phyloP scores from a whole-genome alignment of 2,329 filamentous ascomycete genomes.

The Fusarium temperatum region DNA sequence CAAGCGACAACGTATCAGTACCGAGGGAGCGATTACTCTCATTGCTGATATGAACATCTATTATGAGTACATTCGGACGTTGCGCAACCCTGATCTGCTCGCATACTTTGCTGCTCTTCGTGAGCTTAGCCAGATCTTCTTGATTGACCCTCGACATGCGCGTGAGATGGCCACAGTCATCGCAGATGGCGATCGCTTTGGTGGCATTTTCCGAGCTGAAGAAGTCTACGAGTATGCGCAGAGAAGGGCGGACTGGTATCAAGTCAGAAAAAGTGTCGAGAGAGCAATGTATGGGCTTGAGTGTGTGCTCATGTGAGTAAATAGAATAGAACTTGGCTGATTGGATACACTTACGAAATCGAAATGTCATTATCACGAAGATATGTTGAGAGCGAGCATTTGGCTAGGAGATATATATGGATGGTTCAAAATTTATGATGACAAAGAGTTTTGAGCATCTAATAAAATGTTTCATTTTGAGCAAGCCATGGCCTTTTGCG shows the following conservation, averaged over 20 bases:
- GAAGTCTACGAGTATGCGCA: slow-evolving; percentile 99
- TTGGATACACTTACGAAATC: slow-evolving; percentile 18
- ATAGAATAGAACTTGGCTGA: neutral
- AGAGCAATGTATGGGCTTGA: slow-evolving; percentile 97
- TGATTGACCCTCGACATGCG: slow-evolving; percentile 84
- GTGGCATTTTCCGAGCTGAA: slow-evolving; percentile 91
- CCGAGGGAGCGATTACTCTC: slow-evolving; percentile 87
- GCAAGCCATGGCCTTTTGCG: neutral
- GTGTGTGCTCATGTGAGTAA: slow-evolving; percentile 79
- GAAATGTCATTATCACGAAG: slow-evolving; percentile 21
- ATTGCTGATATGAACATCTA: slow-evolving; percentile 98
- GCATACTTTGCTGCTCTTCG: slow-evolving; percentile 92
- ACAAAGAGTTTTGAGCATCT: slow-evolving; percentile 16
- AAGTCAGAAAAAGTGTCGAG: slow-evolving; percentile 88
- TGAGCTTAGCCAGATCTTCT: slow-evolving; percentile 93
- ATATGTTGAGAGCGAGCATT: slow-evolving; percentile 16
- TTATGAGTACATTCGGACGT: slow-evolving; percentile 81
- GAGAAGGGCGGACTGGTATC: slow-evolving; percentile 92
- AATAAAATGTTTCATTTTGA: slow-evolving; percentile 1
- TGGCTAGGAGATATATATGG: slow-evolving; percentile 13
- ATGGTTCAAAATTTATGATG: slow-evolving; percentile 17
- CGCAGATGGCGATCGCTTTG: slow-evolving; percentile 88
- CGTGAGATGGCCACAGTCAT: slow-evolving; percentile 97
- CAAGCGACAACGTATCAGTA: slow-evolving; percentile 92
- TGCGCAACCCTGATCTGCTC: slow-evolving; percentile 84